Percentiles rank a stretch among this genome's conserved stretches.
These are phyloP conservation scores for Metroxylon sagu DNA, from an alignment of 176 grass and related monocot genomes.

Conservation along the genomic window DNA sequence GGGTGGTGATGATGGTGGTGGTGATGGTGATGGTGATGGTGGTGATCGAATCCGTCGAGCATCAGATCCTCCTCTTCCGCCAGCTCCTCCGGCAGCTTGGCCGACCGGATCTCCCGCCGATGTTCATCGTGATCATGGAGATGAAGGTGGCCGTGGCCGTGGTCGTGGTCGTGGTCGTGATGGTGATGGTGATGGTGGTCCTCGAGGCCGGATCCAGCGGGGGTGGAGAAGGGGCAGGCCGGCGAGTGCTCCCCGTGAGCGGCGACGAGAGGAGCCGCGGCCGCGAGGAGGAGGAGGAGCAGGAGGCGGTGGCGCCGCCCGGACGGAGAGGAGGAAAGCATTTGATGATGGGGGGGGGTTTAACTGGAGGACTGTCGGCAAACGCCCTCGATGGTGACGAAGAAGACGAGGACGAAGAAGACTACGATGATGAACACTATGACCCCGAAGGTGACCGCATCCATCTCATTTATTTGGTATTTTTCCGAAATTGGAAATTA, in stretches of 20 bases:
- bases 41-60: conserved; percentile 32
- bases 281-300: conserved; percentile 20
- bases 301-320: neutral
- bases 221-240: conserved; percentile 26
- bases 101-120: conserved; percentile 35
- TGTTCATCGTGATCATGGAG: conserved; percentile 15
- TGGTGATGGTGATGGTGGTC: conserved; percentile 28
- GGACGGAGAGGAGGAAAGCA: conserved; percentile 7
- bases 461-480: conserved; percentile 28
- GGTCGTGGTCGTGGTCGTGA: conserved; percentile 6
- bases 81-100: conserved; percentile 70
- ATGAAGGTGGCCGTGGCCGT: neutral
- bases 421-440: conserved; percentile 38
- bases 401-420: conserved; percentile 34
- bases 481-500: too few species aligned
- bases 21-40: conserved; percentile 8
- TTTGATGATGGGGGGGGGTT: neutral
- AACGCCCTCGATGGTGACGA: conserved; percentile 50
- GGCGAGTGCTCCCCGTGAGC: conserved; percentile 21
- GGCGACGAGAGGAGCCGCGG: conserved; percentile 6
- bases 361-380: conserved; percentile 40
- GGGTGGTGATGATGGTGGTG: conserved; percentile 19
- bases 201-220: conserved; percentile 20
- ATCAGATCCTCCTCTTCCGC: conserved; percentile 95
- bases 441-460: conserved; percentile 60